Evolutionary conservation across 192 early-diverging fungal genomes (phyloP), one percentile per base, ranked within the genome.

Genomic region (Coemansia umbellata): DNA sequence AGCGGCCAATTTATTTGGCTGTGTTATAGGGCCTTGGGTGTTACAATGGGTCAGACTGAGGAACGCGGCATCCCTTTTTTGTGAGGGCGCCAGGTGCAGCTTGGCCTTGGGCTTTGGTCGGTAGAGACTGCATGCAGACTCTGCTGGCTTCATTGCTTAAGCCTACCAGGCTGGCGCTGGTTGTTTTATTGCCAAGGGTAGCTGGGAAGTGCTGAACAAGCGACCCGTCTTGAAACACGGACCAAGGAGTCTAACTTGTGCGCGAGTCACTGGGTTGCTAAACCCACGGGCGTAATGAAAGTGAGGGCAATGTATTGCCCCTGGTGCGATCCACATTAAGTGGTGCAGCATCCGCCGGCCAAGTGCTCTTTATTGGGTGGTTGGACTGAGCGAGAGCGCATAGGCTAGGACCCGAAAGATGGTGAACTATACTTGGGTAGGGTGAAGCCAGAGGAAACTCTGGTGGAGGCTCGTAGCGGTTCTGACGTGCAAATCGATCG

Each of bases 341-440:
- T 49, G 57, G 68, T 50, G 74, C 81, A 83, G 66, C 63, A 74
- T 79, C 81, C 65, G 67, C 79, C 69, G 81, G 69, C 65, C 53
- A 60, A 53, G 59, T 62, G 63, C 60, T 66, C 78, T 73, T 79
- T 44, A 64, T 52, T 22, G 68, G 40, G 47, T 18, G 13, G 59
- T 62, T 70, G 67, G 80, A 70, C 74, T 79, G 78, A 79, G 63
- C 50, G 56, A 37, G 78, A 87, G 84, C 82, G 87, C 78, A 59
- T 57, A 75, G 84, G 82, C 69, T 84, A 82, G 83, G 81, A 87
- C 84, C 82, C 82, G 82, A 87, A 86, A 84, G 83, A 82, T 86
- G 83, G 83, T 86, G 85, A 87, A 84, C 83, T 86, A 86, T 84
- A 78, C 81, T 76, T 87, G 84, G 85, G 82, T 83, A 85, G 82